Evolutionary conservation across 768 basidiomycete genomes (phyloP).

Genomic region (Mycena galopus): DNA sequence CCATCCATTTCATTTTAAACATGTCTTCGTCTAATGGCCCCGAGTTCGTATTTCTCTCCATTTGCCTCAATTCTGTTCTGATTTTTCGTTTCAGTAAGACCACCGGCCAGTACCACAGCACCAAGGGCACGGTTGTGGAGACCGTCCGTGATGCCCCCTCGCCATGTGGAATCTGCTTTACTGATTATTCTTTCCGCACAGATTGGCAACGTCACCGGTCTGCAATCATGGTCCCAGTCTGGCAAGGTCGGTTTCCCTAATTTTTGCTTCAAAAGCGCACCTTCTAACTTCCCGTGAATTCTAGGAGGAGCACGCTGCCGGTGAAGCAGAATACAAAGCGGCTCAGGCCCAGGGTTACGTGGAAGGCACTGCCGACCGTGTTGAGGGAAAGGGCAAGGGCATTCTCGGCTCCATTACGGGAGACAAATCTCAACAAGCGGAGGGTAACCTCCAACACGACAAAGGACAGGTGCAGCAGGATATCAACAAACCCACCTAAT

Average conservation of each 20-base stretch:
- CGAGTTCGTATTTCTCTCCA: slow-evolving; percentile 1
- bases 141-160: slow-evolving; percentile 4
- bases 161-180: too few species aligned
- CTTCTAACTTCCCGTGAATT: too few species aligned
- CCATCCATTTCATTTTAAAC: not conserved
- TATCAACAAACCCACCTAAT: slow-evolving; percentile 12
- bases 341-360: slow-evolving; percentile 49
- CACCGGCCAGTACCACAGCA: slow-evolving; percentile 35
- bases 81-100: slow-evolving; percentile 21
- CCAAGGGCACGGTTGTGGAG: slow-evolving; percentile 32
- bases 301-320: slow-evolving; percentile 54
- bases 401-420: slow-evolving; percentile 53
- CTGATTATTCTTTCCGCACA: too few species aligned
- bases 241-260: too few species aligned
- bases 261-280: too few species aligned
- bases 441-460: slow-evolving; percentile 61
- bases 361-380: slow-evolving; percentile 52
- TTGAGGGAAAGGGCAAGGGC: slow-evolving; percentile 52
- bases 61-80: not conserved
- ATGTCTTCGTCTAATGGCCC: slow-evolving; percentile 22
- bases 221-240: slow-evolving; percentile 46
- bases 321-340: slow-evolving; percentile 51
- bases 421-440: slow-evolving; percentile 51
- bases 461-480: slow-evolving; percentile 64
- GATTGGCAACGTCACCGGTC: slow-evolving; percentile 54